Evolutionary conservation across 805 yeast genomes (phyloP).

Genomic region (Tetrapisispora phaffii): DNA sequence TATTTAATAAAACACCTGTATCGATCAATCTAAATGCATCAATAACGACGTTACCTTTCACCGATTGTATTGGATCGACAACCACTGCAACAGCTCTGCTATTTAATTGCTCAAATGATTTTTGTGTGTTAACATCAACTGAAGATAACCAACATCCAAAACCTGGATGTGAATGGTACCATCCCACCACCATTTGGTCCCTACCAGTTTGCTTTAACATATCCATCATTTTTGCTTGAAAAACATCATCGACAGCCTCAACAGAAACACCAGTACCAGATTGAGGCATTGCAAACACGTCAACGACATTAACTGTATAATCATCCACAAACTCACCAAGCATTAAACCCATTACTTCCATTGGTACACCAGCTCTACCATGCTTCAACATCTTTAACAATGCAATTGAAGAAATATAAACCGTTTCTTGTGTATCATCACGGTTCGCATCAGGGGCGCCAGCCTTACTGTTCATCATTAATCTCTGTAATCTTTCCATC

Average conservation of each 20-base stretch:
- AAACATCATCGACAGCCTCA: slow-evolving; percentile 98
- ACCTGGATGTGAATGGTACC: slow-evolving; percentile 99
- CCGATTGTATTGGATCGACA: slow-evolving; percentile 96
- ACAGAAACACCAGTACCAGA: slow-evolving; percentile 97
- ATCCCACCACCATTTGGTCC: slow-evolving; percentile 97
- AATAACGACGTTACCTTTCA: slow-evolving; percentile 95
- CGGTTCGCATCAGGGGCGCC: slow-evolving; percentile 63
- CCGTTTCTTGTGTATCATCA: slow-evolving; percentile 92
- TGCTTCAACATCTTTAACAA: slow-evolving; percentile 93
- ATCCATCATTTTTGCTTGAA: slow-evolving; percentile 99
- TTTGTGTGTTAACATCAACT: slow-evolving; percentile 96
- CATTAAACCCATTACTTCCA: slow-evolving; percentile 95
- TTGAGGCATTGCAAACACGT: slow-evolving; percentile 99
- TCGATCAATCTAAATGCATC: slow-evolving; percentile 95
- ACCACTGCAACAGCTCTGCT: slow-evolving; percentile 97
- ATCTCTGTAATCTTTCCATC: slow-evolving; percentile 37
- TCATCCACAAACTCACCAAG: slow-evolving; percentile 97
- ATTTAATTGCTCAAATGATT: slow-evolving; percentile 92
- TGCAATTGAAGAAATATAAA: slow-evolving; percentile 91
- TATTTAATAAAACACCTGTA: slow-evolving; percentile 80
- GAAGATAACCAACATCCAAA: slow-evolving; percentile 99
- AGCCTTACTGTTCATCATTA: slow-evolving; percentile 31
- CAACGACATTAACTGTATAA: slow-evolving; percentile 92
- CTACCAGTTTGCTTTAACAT: slow-evolving; percentile 99
- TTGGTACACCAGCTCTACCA: slow-evolving; percentile 87